phyloP scores from a whole-genome alignment of 495 filamentous ascomycete genomes.

The Acidomyces sp. region DNA sequence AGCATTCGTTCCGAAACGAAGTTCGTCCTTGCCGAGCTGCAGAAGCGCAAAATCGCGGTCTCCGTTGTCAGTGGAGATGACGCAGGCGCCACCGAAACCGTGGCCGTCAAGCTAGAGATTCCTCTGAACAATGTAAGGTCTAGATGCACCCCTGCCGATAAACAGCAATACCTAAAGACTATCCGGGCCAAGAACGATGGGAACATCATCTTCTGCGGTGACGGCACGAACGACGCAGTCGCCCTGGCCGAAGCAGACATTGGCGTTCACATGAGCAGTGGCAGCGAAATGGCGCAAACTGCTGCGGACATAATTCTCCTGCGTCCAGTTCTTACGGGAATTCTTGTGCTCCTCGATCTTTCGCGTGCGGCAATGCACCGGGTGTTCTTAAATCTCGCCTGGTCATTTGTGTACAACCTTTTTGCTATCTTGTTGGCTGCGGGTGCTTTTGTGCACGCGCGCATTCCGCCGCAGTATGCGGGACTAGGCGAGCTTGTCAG shows the following conservation, averaged over 20 bases:
- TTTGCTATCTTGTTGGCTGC: slow-evolving; percentile 58
- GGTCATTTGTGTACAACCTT: slow-evolving; percentile 62
- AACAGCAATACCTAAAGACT: slow-evolving; percentile 45
- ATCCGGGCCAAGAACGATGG: slow-evolving; percentile 22
- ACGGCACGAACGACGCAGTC: slow-evolving; percentile 70
- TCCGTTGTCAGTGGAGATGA: slow-evolving; percentile 63
- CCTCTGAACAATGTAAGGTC: slow-evolving; percentile 33
- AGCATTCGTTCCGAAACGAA: slow-evolving; percentile 44
- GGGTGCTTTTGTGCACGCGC: slow-evolving; percentile 49
- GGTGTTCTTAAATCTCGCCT: slow-evolving; percentile 58
- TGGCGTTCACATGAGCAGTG: slow-evolving; percentile 52
- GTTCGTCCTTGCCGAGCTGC: slow-evolving; percentile 37
- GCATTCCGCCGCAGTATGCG: slow-evolving; percentile 62
- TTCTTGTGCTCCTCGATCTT: slow-evolving; percentile 47
- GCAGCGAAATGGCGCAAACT: slow-evolving; percentile 50
- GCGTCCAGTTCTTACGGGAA: slow-evolving; percentile 40
- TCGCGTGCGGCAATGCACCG: slow-evolving; percentile 41
- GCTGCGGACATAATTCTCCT: slow-evolving; percentile 62
- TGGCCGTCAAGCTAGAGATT: slow-evolving; percentile 45
- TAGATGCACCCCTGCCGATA: slow-evolving; percentile 47
- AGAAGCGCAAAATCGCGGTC: slow-evolving; percentile 41
- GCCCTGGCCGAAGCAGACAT: slow-evolving; percentile 62
- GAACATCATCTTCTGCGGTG: slow-evolving; percentile 56
- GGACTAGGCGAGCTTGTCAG: slow-evolving; percentile 68
- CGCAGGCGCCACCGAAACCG: slow-evolving; percentile 39